These are phyloP conservation scores for Thelephora ganbajun DNA, from an alignment of 768 basidiomycete species.

Conservation along the genomic window DNA sequence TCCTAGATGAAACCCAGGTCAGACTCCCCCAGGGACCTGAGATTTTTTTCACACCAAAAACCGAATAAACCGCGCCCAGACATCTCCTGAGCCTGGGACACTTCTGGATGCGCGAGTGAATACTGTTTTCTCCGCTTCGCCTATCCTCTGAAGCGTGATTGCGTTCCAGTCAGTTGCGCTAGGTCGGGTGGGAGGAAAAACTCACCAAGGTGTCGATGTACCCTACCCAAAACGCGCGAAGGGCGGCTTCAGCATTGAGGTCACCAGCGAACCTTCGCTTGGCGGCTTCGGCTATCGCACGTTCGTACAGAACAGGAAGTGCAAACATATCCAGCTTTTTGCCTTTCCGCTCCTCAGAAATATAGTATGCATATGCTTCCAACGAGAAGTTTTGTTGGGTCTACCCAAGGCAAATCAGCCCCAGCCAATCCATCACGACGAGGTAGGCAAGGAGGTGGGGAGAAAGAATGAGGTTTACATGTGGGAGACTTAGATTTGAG, in stretches of 20 bases:
- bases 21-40: too few species aligned
- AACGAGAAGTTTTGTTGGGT: slow-evolving; percentile 25
- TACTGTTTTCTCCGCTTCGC: slow-evolving; percentile 26
- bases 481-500: background rate
- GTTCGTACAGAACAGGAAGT: slow-evolving; percentile 50
- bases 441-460: background rate
- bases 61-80: slow-evolving; percentile 70
- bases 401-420: slow-evolving; percentile 4
- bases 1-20: slow-evolving; percentile 22
- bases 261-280: slow-evolving; percentile 41
- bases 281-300: slow-evolving; percentile 63
- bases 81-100: slow-evolving; percentile 60
- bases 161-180: background rate
- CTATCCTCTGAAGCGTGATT: too few species aligned
- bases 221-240: slow-evolving; percentile 59
- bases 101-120: slow-evolving; percentile 53
- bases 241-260: slow-evolving; percentile 36
- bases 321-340: slow-evolving; percentile 46
- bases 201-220: slow-evolving; percentile 61
- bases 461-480: background rate
- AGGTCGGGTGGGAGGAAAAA: background rate
- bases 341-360: slow-evolving; percentile 45
- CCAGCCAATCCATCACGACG: slow-evolving; percentile 12
- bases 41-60: slow-evolving; percentile 31
- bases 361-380: slow-evolving; percentile 48